Evolutionary conservation across 768 basidiomycete genomes (phyloP), one percentile per base, ranked within the genome.

Genomic region (Piloderma croceum): DNA sequence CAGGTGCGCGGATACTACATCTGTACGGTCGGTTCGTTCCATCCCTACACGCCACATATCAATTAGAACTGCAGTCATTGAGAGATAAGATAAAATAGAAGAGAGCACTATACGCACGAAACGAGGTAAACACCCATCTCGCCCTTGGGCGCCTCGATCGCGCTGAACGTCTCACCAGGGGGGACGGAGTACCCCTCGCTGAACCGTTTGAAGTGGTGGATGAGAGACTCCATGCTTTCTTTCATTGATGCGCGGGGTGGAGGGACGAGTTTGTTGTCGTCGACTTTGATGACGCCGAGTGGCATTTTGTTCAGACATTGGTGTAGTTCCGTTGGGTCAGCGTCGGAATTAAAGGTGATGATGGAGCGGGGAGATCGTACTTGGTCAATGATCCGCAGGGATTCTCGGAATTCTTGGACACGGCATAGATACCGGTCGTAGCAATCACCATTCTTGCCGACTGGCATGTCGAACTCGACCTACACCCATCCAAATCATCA

Each of bases 171-270:
- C 67, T 97, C 92, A 17, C 88, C 88, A 13, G 90, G 87, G 13
- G 96, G 96, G 20, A 98, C 94, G 19, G 89, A 88, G 68, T 89
- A 98, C 10, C 94, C 94, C 64, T 98, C 94, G 39, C 86, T 89
- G 71, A 91, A 98, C 52, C 94, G 76, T 89, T 99, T 99, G 74
- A 99, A 97, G 70, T 98, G 94, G 60, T 99, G 94, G 51, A 99
- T 97, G 42, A 97, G 75, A 6, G 85, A 80, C 65, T 97, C 93
- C 92, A 97, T 97, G 64, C 83, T 90, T 70, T 99, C 96, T 68
- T 99, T 99, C 96, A 99, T 99, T 41, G 83, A 83, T 1, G 94
- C 93, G 42, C 94, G 83, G 11, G 94, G 92, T 21, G 94, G 94
- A 18, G 96, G 91, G 1, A 88, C 88, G 43, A 98, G 80, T 67